Evolutionary conservation across 164 flowering plant species (phyloP).

Genomic region (Echeveria elegans): DNA sequence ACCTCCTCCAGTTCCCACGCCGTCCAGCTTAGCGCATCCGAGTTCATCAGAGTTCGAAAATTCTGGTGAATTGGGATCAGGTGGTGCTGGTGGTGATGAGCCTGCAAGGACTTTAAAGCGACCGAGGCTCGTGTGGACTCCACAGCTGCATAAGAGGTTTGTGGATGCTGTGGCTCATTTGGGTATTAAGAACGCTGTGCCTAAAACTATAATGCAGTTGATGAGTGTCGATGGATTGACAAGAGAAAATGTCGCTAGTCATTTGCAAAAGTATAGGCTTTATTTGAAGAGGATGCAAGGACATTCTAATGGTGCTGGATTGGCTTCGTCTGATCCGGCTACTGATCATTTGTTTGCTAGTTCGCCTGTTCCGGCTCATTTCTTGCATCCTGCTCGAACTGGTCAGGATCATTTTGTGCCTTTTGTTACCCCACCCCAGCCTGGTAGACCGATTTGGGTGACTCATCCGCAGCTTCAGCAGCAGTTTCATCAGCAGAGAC

Average conservation of each 20-base stretch:
- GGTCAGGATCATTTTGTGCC: constrained; percentile 63
- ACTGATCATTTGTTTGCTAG: constrained; percentile 73
- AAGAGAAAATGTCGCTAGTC: constrained; percentile 74
- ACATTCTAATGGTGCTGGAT: constrained; percentile 34
- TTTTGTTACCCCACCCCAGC: constrained; percentile 53
- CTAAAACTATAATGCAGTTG: not conserved
- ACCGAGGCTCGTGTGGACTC: constrained; percentile 64
- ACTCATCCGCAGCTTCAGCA: constrained; percentile 34
- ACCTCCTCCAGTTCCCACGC: constrained; percentile 8
- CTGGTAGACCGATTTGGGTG: constrained; percentile 32
- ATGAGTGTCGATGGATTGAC: not conserved
- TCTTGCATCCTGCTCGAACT: constrained; percentile 48
- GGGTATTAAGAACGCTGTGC: constrained; percentile 94
- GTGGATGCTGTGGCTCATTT: constrained; percentile 64
- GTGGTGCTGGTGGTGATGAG: constrained; percentile 42
- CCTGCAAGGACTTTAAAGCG: constrained; percentile 86
- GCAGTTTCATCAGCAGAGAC: constrained; percentile 18
- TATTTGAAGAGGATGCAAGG: constrained; percentile 35
- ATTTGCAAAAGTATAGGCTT: constrained; percentile 84
- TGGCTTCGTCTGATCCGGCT: constrained; percentile 12
- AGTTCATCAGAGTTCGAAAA: not conserved
- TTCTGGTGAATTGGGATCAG: not conserved
- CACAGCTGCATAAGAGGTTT: not conserved
- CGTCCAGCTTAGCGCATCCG: not conserved
- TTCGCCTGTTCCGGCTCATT: constrained; percentile 84